Base-by-base conservation (phyloP, 257 asterid species). In the Verbena officinalis region DNA sequence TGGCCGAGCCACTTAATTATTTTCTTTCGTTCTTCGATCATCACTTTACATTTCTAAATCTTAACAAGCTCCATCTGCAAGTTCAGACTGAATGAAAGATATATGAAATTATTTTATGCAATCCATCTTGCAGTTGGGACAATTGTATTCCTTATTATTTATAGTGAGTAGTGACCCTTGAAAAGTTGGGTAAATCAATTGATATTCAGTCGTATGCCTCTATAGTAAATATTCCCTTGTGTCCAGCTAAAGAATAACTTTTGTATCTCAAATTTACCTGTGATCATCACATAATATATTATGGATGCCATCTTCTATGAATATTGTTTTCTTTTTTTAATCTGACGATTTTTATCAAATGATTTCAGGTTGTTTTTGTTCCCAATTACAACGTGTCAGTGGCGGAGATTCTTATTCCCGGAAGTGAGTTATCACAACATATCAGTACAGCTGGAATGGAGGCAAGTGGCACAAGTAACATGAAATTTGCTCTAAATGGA, bases 381-480 rank as follows among this genome's bases (percentile, higher is more conserved):
- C 99, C 99, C 75, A 94, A 94, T 74, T 94, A 94, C 82, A 94
- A 94, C 56, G 99, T 94, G 4, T 86, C 99, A 11, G 97, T 94
- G 79, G 99, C 99, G 3, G 99, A 94, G 90, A 73, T 94, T 67
- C 96, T 94, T 81, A 90, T 94, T 64, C 99, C 97, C 0, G 99
- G 99, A 62, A 94, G 99, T 74, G 99, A 94, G 76, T 72, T 94
- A 65, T 94, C 99, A 22, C 99, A 94, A 75, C 99, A 94, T 70
- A 90, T 94, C 73, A 94, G 99, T 65, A 94, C 99, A 57, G 97
- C 97, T 34, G 99, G 99, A 64, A 94, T 94, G 99, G 99, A 94
- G 77, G 99, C 99, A 55, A 94, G 99, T 79, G 99, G 99, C 52
- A 94, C 99, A 55, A 94, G 99, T 82, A 94, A 94, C 80, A 90